A percentile compares a stretch with the other conserved stretches of the same genome.
These are phyloP conservation scores for Coffea humblotiana DNA, from an alignment of 305 asterid genomes.

Conservation along the genomic window DNA sequence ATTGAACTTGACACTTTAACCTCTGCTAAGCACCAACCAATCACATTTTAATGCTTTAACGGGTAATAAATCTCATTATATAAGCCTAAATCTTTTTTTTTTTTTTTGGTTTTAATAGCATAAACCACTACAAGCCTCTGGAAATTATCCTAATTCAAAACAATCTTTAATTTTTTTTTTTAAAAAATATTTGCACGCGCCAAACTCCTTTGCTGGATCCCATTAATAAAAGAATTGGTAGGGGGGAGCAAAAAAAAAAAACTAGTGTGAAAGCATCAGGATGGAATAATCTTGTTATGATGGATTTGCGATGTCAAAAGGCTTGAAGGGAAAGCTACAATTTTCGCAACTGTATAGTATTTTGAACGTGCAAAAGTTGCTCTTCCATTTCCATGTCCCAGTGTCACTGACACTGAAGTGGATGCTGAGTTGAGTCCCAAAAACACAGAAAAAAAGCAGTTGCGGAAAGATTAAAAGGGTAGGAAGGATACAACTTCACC, in stretches of 20 bases:
- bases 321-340: not conserved
- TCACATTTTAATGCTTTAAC: not conserved
- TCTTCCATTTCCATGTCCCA: not conserved
- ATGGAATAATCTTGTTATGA: not conserved
- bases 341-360: not conserved
- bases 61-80: not conserved
- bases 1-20: not conserved
- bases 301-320: not conserved
- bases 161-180: not conserved
- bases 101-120: not conserved
- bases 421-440: constrained; percentile 10
- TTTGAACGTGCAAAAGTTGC: not conserved
- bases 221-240: not conserved
- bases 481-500: not conserved
- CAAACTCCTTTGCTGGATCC: not conserved
- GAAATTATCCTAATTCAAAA: not conserved
- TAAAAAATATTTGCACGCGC: not conserved
- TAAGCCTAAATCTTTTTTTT: not conserved
- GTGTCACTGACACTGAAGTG: not conserved
- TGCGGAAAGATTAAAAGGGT: not conserved
- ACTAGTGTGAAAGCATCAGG: not conserved
- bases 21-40: not conserved
- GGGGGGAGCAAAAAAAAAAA: not conserved
- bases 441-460: not conserved
- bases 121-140: not conserved